Base-by-base conservation (phyloP, 2,329 filamentous ascomycete genomes). In the Colletotrichum cordylinicola region DNA sequence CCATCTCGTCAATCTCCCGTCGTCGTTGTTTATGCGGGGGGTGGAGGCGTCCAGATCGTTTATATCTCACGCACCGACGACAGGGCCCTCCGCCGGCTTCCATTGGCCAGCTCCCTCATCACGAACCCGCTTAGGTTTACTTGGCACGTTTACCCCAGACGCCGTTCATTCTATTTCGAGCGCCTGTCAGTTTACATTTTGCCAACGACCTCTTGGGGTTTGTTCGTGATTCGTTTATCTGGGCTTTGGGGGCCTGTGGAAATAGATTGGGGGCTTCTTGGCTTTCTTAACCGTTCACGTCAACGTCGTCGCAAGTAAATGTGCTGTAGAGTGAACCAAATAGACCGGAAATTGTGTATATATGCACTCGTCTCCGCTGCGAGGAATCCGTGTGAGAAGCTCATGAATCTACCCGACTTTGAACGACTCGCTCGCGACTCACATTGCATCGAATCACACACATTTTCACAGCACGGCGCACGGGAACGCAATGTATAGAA, bases 321-420 rank as follows among this genome's bases (percentile, higher is more conserved):
- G 15, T 16, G 4, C 15, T 7, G 8, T 39, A 43, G 16, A n/a
- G 52, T 56, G 27, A 8, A 37, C 62, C 37, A 67, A 9, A 21
- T n/a, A 15, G 5, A 39, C 21, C 18, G 29, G 73, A 75, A 18
- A 73, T 75, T 73, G 58, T 64, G n/a, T 75, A 75, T 68, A 75
- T 72, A 61, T 72, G 72, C 68, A 60, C 37, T 15, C 31, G 39
- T 52, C 35, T 39, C 66, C 72, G 10, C 43, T 21, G 6, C 0
- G 43, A 48, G n/a, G 10, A 21, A 21, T n/a, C 43, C 6, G 9
- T 48, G n/a, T 48, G n/a, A 13, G n/a, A 9, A 48, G 6, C 43
- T 48, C 43, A 1, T 10, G 5, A 21, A 13, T 3, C n/a, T 18
- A 7, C n/a, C 21, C 43, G 43, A 13, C 43, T n/a, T 2, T 12